phyloP scores from a whole-genome alignment of 257 asterid genomes.

The Rehmannia glutinosa region DNA sequence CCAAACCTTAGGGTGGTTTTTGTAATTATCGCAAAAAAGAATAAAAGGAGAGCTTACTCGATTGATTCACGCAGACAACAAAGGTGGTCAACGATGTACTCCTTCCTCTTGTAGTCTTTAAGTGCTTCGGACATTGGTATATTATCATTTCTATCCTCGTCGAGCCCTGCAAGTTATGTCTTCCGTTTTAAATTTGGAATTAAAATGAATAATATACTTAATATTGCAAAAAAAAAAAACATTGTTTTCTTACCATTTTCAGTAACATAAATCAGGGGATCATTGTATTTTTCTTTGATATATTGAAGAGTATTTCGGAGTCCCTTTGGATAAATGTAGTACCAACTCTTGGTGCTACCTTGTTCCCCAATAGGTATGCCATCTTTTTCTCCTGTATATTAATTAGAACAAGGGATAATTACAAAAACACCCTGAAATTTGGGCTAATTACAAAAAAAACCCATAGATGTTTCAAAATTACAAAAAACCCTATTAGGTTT shows the following conservation, averaged over 20 bases:
- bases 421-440: too few species aligned
- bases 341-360: constrained; percentile 3
- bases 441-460: too few species aligned
- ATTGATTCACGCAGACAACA: constrained; percentile 26
- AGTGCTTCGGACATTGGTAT: constrained; percentile 16
- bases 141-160: constrained; percentile 5
- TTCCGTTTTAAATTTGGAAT: too few species aligned
- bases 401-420: too few species aligned
- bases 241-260: constrained; percentile 21
- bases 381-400: neutral
- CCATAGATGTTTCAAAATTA: too few species aligned
- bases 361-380: constrained; percentile 6
- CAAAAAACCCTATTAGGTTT: too few species aligned
- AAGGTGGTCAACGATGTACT: constrained; percentile 21
- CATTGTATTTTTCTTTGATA: constrained; percentile 23
- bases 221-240: too few species aligned
- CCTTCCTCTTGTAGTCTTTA: constrained; percentile 23
- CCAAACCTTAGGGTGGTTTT: too few species aligned
- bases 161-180: constrained; percentile 15
- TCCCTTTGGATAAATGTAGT: constrained; percentile 26
- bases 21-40: too few species aligned
- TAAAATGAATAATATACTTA: too few species aligned
- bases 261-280: constrained; percentile 35
- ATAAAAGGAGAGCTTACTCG: neutral
- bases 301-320: constrained; percentile 1